These are phyloP conservation scores for Penicillium sp. DNA, from an alignment of 2,329 filamentous ascomycete genomes.

Conservation along the genomic window DNA sequence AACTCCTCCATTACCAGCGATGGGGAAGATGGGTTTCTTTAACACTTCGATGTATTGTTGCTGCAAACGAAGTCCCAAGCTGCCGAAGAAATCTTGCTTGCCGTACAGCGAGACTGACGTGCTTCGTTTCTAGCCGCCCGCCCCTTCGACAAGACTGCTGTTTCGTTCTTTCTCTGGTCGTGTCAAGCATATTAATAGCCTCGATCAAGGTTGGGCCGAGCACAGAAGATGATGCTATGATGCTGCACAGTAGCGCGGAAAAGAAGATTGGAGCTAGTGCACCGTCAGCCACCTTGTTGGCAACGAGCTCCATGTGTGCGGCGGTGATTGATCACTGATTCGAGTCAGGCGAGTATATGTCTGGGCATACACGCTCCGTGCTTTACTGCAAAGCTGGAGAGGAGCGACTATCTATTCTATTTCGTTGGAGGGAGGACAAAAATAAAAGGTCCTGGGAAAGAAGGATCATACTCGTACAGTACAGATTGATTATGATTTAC, in stretches of 20 bases:
- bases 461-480: conserved; percentile 4
- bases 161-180: background rate
- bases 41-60: background rate
- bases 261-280: conserved; percentile 27
- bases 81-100: conserved; percentile 2
- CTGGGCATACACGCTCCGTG: conserved; percentile 10
- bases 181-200: background rate
- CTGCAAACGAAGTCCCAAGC: background rate
- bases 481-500: conserved; percentile 1
- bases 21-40: background rate
- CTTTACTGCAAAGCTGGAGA: too few species aligned
- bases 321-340: conserved; percentile 25
- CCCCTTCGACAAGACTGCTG: background rate
- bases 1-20: background rate
- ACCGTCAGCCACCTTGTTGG: conserved; percentile 28
- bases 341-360: conserved; percentile 7
- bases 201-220: background rate
- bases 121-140: background rate
- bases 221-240: background rate
- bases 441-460: background rate
- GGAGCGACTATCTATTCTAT: too few species aligned
- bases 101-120: background rate
- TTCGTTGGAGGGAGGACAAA: background rate
- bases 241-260: conserved; percentile 19
- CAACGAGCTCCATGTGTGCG: conserved; percentile 29